phyloP scores from a whole-genome alignment of 1,284 basidiomycete species.

The Cryptococcus jaspeensis region DNA sequence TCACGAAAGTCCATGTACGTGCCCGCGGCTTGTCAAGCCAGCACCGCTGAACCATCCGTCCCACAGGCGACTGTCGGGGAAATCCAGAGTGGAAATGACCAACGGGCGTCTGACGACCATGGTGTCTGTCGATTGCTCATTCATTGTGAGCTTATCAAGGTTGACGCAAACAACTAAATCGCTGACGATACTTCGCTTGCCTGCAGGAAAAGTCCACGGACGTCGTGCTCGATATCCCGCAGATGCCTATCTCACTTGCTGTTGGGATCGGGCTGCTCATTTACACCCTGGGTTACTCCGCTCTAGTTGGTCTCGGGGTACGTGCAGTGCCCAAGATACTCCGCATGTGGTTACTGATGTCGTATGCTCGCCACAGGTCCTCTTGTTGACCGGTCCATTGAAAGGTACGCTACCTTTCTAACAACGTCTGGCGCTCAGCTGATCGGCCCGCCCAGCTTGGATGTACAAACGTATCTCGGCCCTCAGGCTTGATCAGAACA shows the following conservation, averaged over 20 bases:
- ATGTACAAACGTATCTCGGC: slow-evolving; percentile 65
- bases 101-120: slow-evolving; percentile 61
- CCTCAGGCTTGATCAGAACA: slow-evolving; percentile 64
- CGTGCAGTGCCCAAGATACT: too few species aligned
- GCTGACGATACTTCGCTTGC: too few species aligned
- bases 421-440: too few species aligned
- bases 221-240: slow-evolving; percentile 54
- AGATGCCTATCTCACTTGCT: slow-evolving; percentile 54
- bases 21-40: slow-evolving; percentile 34
- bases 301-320: slow-evolving; percentile 28
- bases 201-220: slow-evolving; percentile 12
- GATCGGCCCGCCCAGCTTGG: too few species aligned
- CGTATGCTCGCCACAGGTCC: not conserved
- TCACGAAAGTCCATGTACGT: slow-evolving; percentile 28
- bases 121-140: slow-evolving; percentile 63
- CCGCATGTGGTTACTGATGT: not conserved
- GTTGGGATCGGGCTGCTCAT: slow-evolving; percentile 66
- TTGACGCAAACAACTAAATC: too few species aligned
- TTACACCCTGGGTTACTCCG: slow-evolving; percentile 49
- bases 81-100: slow-evolving; percentile 16
- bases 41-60: slow-evolving; percentile 59
- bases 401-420: too few species aligned
- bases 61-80: slow-evolving; percentile 19
- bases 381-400: slow-evolving; percentile 8
- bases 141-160: slow-evolving; percentile 55